A percentile compares a stretch with the other conserved stretches of the same genome.
Conservation (phyloP, 208 protist species). For the Acanthamoeba healyi region DNA sequence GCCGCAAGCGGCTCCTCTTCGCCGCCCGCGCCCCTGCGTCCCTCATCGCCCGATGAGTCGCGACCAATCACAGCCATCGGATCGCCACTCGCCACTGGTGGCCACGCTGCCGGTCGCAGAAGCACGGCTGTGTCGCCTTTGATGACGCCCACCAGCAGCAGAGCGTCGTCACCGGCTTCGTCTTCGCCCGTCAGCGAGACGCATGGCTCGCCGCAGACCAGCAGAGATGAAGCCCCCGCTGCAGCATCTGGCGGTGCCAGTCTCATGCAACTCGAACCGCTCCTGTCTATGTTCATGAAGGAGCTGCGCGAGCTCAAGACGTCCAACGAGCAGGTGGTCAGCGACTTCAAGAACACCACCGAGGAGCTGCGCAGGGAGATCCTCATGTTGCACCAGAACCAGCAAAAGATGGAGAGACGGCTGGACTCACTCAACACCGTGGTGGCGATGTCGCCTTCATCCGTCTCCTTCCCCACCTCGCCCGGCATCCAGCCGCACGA, state of each 20-base stretch:
- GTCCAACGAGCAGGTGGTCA: constrained; percentile 24
- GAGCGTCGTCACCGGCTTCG: background rate
- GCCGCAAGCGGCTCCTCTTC: background rate
- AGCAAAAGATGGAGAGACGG: constrained; percentile 50
- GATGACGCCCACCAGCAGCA: background rate
- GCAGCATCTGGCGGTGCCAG: background rate
- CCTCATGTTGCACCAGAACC: constrained; percentile 39
- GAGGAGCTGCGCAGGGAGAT: constrained; percentile 64
- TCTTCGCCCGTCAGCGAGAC: background rate
- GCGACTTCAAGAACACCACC: constrained; percentile 35
- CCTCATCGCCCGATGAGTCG: background rate
- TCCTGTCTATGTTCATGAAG: constrained; percentile 59
- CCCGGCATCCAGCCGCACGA: constrained; percentile 9
- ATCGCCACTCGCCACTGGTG: background rate
- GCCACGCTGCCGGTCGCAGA: background rate
- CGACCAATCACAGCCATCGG: background rate
- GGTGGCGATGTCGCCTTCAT: background rate
- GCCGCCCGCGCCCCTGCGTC: background rate
- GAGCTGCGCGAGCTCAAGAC: constrained; percentile 61
- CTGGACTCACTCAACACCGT: background rate
- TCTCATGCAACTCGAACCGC: constrained; percentile 61
- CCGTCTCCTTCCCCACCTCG: background rate
- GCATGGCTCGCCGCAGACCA: background rate
- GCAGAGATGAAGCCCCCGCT: background rate
- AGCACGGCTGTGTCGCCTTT: too few species aligned